Evolutionary conservation across 2,329 filamentous ascomycete species (phyloP), one percentile per base, ranked within the genome.

Genomic region (Penicillium occitanis): DNA sequence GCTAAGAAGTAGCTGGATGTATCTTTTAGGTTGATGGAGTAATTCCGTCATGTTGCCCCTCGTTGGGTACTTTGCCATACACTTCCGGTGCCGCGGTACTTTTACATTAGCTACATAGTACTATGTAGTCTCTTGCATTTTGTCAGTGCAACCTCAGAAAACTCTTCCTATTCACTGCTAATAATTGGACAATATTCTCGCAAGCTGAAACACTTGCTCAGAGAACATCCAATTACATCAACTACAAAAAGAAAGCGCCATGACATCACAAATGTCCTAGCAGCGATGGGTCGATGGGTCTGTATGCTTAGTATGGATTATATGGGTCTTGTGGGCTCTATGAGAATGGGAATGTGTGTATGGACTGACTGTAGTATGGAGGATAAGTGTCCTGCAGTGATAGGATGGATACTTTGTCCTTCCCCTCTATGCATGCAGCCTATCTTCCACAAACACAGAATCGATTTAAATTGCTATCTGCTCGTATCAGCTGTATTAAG

Each of bases 21-120:
- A 30, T 30, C 33, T 53, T 53, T 8, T 30, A 10, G 33, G 17
- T 35, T 66, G 59, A 60, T 50, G 62, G 65, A 66, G 63, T 25
- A n/a, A 66, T 66, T 48, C 65, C 61, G 65, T 66, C 65, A 66
- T 66, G 14, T 25, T 63, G 42, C 59, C 59, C 37, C 64, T 57
- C 64, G 22, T 46, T 30, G 37, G 50, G 28, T 53, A 53, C 50
- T 53, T 53, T n/a, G 13, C 35, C 57, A 46, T 19, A n/a, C 19
- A 4, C 14, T 40, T 59, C 57, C 37, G 37, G 35, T 14, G 19
- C 30, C n/a, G 33, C 37, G 3, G 19, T 60, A 30, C 46, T 48
- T 48, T 25, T 5, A 48, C 44, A n/a, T 25, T 3, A 25, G 4
- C 25, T 42, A 13, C 35, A 13, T 37, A 37, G 7, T 35, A 11